Evolutionary conservation across 2,329 filamentous ascomycete species (phyloP).

Genomic region (Diaporthe sp.): DNA sequence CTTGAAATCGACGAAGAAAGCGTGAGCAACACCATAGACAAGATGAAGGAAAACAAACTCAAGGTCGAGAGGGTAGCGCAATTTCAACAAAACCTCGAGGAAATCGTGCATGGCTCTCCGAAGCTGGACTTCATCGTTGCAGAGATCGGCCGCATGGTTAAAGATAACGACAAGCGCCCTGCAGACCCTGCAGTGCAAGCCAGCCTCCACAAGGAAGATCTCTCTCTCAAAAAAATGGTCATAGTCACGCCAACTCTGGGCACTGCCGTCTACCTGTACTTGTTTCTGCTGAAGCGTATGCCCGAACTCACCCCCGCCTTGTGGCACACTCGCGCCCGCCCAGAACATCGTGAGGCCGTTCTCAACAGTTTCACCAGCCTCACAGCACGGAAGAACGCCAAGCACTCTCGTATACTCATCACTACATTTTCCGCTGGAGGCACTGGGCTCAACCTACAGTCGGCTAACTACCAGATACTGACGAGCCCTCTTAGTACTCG

Average conservation of each 20-base stretch:
- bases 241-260: not conserved
- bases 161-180: not conserved
- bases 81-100: not conserved
- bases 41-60: not conserved
- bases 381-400: not conserved
- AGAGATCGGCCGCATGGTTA: not conserved
- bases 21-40: not conserved
- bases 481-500: not conserved
- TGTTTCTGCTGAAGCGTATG: not conserved
- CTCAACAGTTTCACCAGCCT: not conserved
- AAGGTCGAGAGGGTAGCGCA: not conserved
- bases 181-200: not conserved
- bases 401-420: not conserved
- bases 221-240: not conserved
- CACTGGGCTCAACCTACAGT: constrained; percentile 1
- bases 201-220: not conserved
- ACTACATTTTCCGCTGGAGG: not conserved
- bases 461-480: not conserved
- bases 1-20: not conserved
- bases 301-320: not conserved
- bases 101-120: not conserved
- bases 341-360: not conserved
- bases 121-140: not conserved
- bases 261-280: not conserved
- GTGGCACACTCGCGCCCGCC: not conserved